These are phyloP conservation scores for Verticillium dahliae DNA, from an alignment of 2,329 filamentous ascomycete species.

Conservation along the genomic window DNA sequence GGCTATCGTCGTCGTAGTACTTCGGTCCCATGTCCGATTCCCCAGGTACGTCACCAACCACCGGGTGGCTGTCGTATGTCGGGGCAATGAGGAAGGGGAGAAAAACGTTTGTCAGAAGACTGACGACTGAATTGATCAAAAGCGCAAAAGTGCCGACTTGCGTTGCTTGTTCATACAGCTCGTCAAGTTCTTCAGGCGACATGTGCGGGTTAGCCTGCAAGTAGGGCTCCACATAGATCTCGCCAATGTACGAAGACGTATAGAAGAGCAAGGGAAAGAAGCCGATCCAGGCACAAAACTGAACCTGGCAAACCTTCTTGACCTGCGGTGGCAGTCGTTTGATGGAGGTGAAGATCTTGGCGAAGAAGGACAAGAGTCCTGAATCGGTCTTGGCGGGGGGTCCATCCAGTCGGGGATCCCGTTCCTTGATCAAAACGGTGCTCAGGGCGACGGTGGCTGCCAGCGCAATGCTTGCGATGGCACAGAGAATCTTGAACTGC, in stretches of 20 bases:
- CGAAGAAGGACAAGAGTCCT: constrained; percentile 74
- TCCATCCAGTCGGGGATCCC: constrained; percentile 70
- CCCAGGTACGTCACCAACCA: constrained; percentile 19
- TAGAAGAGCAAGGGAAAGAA: constrained; percentile 97
- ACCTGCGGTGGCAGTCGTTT: constrained; percentile 76
- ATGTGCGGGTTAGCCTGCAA: constrained; percentile 74
- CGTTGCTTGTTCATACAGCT: constrained; percentile 77
- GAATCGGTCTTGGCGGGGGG: constrained; percentile 51
- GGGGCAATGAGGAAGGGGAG: constrained; percentile 82
- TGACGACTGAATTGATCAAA: constrained; percentile 80
- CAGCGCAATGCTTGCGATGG: constrained; percentile 73
- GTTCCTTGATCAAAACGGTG: constrained; percentile 63
- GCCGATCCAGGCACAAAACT: constrained; percentile 86
- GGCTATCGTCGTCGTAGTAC: constrained; percentile 25
- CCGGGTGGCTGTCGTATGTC: constrained; percentile 54
- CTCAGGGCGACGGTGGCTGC: constrained; percentile 64
- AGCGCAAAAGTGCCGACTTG: constrained; percentile 84
- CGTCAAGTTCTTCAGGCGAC: constrained; percentile 67
- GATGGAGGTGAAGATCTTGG: constrained; percentile 68
- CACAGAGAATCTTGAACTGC: constrained; percentile 90
- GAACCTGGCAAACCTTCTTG: constrained; percentile 71
- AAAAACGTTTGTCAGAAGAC: constrained; percentile 72
- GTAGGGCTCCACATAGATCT: constrained; percentile 83
- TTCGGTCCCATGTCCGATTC: constrained; percentile 22
- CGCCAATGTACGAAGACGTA: constrained; percentile 86